phyloP scores from a whole-genome alignment of 2,329 filamentous ascomycete species.

The Diatrype stigma region DNA sequence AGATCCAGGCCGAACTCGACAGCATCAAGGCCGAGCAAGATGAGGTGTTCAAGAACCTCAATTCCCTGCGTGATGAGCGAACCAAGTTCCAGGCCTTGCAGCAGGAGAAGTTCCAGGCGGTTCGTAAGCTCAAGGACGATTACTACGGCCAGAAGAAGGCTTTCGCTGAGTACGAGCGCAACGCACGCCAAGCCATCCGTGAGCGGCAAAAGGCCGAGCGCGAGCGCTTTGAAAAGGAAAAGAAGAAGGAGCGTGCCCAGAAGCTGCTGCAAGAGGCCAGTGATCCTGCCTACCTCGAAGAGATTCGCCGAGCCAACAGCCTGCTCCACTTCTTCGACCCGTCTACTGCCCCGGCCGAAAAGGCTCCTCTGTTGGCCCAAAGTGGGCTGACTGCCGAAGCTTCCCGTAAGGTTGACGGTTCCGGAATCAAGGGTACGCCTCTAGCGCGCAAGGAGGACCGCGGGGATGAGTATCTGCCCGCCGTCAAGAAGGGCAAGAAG shows the following conservation, averaged over 20 bases:
- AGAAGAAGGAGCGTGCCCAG: slow-evolving; percentile 71
- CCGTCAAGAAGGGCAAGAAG: slow-evolving; percentile 85
- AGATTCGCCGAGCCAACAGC: slow-evolving; percentile 84
- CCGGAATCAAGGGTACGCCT: slow-evolving; percentile 79
- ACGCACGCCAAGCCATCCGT: slow-evolving; percentile 69
- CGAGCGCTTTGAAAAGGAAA: slow-evolving; percentile 65
- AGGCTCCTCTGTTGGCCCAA: slow-evolving; percentile 58
- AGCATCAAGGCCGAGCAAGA: slow-evolving; percentile 89
- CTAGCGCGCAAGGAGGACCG: slow-evolving; percentile 82
- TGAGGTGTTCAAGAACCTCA: slow-evolving; percentile 82
- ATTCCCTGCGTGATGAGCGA: slow-evolving; percentile 78
- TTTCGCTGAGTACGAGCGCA: slow-evolving; percentile 77
- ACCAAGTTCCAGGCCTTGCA: slow-evolving; percentile 79
- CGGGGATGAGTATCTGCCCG: slow-evolving; percentile 80
- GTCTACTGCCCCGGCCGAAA: slow-evolving; percentile 58
- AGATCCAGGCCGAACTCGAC: slow-evolving; percentile 84
- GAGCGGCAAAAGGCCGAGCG: slow-evolving; percentile 81
- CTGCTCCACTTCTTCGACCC: slow-evolving; percentile 92
- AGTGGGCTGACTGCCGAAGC: slow-evolving; percentile 75
- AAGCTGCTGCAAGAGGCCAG: slow-evolving; percentile 76
- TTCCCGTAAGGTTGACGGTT: slow-evolving; percentile 77
- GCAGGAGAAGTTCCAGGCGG: slow-evolving; percentile 76
- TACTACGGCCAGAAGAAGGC: slow-evolving; percentile 81
- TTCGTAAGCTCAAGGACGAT: slow-evolving; percentile 84
- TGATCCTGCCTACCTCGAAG: slow-evolving; percentile 84